Percentiles rank a stretch among this genome's conserved stretches.
Evolutionary conservation across 345 rosid species (phyloP).

Genomic region (Populus ilicifolia): DNA sequence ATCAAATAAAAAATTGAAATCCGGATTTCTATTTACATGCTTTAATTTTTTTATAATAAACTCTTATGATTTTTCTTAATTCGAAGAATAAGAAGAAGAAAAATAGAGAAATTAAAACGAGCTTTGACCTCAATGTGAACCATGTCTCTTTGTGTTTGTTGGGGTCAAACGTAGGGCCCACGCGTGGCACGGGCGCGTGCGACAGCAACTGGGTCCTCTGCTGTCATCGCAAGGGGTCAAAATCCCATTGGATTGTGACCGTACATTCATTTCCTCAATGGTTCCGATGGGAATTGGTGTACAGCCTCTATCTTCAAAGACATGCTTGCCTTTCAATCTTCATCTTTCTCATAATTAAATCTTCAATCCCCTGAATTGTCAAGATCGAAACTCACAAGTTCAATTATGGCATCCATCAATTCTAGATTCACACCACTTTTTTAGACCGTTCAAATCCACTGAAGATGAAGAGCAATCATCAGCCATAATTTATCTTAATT

Average conservation of each 20-base stretch:
- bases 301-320: not conserved
- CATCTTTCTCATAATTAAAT: not conserved
- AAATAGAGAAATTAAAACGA: not conserved
- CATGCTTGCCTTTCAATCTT: not conserved
- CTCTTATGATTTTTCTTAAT: not conserved
- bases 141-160: not conserved
- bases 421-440: not conserved
- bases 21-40: not conserved
- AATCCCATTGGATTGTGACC: not conserved
- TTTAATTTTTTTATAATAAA: too few relatives aligned
- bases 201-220: conserved; percentile 29
- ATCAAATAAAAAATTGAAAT: not conserved
- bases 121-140: not conserved
- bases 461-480: too few relatives aligned
- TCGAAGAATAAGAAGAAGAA: not conserved
- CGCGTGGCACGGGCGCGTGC: conserved; percentile 34
- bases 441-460: too few relatives aligned
- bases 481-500: too few relatives aligned
- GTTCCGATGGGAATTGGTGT: not conserved
- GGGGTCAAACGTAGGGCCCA: conserved; percentile 39
- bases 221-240: conserved; percentile 23
- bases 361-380: not conserved
- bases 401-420: not conserved
- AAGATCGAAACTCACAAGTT: not conserved
- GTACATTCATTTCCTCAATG: not conserved